Evolutionary conservation across 306 rosid species (phyloP), one percentile per base, ranked within the genome.

Genomic region (Gynostemma pentaphyllum): DNA sequence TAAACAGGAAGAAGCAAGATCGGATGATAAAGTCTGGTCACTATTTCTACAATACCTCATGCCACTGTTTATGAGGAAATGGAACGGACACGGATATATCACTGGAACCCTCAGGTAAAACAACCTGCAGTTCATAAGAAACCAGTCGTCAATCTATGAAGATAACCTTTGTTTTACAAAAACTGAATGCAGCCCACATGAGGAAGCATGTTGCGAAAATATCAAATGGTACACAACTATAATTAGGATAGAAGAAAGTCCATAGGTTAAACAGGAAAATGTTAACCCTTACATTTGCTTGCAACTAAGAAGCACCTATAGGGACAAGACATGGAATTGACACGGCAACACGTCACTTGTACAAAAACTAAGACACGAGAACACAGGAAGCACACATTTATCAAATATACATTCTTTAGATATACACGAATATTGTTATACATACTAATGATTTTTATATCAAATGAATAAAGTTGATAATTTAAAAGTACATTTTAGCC

Each of bases 61-160:
- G 78, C 75, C 62, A 67, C 72, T 86, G 80, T 64, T 94, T 86
- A 68, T 87, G 83, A 67, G 89, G 69, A 76, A 86, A 86, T 66
- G 95, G 96, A 80, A 64, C 74, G 72, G 89, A 78, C 47, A 71
- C 87, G 23, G 94, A 84, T 60, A 89, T 73, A 54, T 82, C 90
- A 32, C 71, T 75, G 23, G 99, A 86, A 63, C 97, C 99, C 87
- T 94, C 97, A 0, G 99, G 99, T 68, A 94, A 75, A 86, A 94
- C 97, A 82, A 94, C 97, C 99, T 94, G 90, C 60, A 74, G 64
- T 65, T 68, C 16, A 57, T 71, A 78, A 45, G 71, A 53, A 73
- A 48, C 44, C 52, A 19, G 67, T 62, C 56, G 66, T n/a, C n/a
- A 60, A 50, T 45, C 10, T 49, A 26, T 26, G 68, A 28, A 18